These are phyloP conservation scores for Glebionis coronaria DNA, from an alignment of 129 eudicot genomes.

Conservation along the genomic window DNA sequence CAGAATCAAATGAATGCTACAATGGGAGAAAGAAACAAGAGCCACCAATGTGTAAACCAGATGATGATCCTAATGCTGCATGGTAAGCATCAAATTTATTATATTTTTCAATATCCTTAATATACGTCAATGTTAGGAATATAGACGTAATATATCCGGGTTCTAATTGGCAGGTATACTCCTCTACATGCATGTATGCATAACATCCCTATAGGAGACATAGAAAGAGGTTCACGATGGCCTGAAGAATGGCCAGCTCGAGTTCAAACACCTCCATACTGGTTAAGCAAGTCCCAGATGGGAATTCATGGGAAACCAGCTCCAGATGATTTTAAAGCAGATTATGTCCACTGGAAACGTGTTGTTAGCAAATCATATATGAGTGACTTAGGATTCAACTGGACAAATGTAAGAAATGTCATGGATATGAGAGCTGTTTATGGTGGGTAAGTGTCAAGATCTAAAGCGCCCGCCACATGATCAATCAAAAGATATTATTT, in stretches of 20 bases:
- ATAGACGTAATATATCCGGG: background rate
- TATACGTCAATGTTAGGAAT: background rate
- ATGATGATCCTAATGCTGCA: conserved; percentile 93
- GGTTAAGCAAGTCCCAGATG: conserved; percentile 66
- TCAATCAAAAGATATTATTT: background rate
- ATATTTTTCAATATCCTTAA: background rate
- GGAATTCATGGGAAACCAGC: conserved; percentile 89
- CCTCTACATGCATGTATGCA: conserved; percentile 86
- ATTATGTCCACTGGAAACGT: conserved; percentile 69
- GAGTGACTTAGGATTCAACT: conserved; percentile 66
- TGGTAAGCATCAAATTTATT: conserved; percentile 45
- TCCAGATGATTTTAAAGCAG: conserved; percentile 67
- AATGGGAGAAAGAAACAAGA: conserved; percentile 49
- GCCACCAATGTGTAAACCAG: conserved; percentile 74
- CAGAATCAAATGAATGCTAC: conserved; percentile 76
- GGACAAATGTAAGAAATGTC: conserved; percentile 75
- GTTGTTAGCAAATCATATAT: conserved; percentile 58
- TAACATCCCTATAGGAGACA: conserved; percentile 45
- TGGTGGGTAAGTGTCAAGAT: conserved; percentile 63
- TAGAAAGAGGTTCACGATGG: conserved; percentile 73
- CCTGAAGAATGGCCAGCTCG: conserved; percentile 77
- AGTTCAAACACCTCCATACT: conserved; percentile 55
- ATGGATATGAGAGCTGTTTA: conserved; percentile 98
- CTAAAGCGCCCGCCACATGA: background rate
- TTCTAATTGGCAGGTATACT: conserved; percentile 54